phyloP scores from a whole-genome alignment of 345 rosid species.

The Populus tremula region DNA sequence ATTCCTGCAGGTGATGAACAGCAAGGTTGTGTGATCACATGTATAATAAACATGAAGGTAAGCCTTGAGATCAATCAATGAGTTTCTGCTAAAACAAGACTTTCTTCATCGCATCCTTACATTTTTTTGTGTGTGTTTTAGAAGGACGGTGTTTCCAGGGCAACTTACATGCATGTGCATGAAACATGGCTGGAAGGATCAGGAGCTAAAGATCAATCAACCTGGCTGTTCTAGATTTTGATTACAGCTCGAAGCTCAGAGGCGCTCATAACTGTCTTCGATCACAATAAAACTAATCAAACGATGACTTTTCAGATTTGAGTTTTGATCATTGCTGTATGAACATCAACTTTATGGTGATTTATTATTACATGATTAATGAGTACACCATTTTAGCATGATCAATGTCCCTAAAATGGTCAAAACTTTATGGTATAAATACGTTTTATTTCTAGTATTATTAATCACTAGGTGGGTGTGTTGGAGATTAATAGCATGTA shows the following conservation, averaged over 20 bases:
- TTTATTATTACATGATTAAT: neutral
- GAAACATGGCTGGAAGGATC: slow-evolving; percentile 68
- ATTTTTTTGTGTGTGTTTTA: slow-evolving; percentile 27
- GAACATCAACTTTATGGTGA: neutral
- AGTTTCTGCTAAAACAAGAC: neutral
- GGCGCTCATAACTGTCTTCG: neutral
- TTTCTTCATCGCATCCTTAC: neutral
- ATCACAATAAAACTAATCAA: neutral
- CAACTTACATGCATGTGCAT: slow-evolving; percentile 58
- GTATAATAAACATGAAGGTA: slow-evolving; percentile 55
- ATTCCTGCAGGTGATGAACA: slow-evolving; percentile 54
- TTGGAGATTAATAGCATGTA: neutral
- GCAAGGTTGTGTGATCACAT: slow-evolving; percentile 53
- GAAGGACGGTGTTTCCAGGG: slow-evolving; percentile 35
- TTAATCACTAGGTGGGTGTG: neutral
- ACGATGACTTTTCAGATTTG: neutral
- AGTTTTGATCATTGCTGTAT: neutral
- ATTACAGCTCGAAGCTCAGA: neutral
- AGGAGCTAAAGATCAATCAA: slow-evolving; percentile 39
- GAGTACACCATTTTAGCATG: neutral
- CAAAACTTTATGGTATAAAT: no score
- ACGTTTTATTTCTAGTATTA: neutral
- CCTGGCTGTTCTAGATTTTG: slow-evolving; percentile 39
- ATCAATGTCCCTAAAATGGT: neutral
- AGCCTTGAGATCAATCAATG: neutral